Conservation (phyloP, 2,329 filamentous ascomycete genomes). For the Rutstroemia sp. region DNA sequence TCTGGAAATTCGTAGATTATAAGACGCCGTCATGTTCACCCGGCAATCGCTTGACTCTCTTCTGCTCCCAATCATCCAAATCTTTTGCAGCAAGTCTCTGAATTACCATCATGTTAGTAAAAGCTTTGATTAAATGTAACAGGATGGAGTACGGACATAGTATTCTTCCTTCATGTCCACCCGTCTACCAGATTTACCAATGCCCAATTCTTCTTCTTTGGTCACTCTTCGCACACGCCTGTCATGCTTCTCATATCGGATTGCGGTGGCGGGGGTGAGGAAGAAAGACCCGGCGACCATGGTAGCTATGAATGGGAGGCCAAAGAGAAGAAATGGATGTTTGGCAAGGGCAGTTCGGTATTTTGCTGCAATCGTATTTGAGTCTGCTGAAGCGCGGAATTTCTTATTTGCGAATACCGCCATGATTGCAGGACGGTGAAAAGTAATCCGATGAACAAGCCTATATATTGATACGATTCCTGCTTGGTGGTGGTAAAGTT, state of each 20-base stretch:
- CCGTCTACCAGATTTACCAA: conserved; percentile 63
- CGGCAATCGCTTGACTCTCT: conserved; percentile 79
- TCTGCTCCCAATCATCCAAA: conserved; percentile 94
- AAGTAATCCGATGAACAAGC: background rate
- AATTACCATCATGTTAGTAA: conserved; percentile 11
- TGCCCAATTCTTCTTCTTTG: conserved; percentile 77
- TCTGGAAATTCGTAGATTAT: conserved; percentile 30
- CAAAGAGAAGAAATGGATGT: conserved; percentile 88
- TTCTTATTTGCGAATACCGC: conserved; percentile 61
- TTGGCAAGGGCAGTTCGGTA: conserved; percentile 71
- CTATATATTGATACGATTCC: background rate
- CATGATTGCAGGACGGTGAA: conserved; percentile 34
- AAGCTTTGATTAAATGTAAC: background rate
- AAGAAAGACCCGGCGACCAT: conserved; percentile 92
- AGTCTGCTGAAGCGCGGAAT: conserved; percentile 59
- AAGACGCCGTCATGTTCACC: conserved; percentile 85
- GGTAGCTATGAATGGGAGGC: conserved; percentile 81
- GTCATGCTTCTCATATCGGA: conserved; percentile 91
- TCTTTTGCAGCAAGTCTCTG: conserved; percentile 82
- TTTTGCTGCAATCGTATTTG: conserved; percentile 60
- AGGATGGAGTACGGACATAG: conserved; percentile 52
- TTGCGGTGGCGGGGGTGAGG: conserved; percentile 84
- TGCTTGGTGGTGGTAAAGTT: background rate
- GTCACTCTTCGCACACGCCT: conserved; percentile 79
- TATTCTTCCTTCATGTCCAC: conserved; percentile 82